Evolutionary conservation across 2,329 filamentous ascomycete species (phyloP).

Genomic region (Clarireedia sp.): DNA sequence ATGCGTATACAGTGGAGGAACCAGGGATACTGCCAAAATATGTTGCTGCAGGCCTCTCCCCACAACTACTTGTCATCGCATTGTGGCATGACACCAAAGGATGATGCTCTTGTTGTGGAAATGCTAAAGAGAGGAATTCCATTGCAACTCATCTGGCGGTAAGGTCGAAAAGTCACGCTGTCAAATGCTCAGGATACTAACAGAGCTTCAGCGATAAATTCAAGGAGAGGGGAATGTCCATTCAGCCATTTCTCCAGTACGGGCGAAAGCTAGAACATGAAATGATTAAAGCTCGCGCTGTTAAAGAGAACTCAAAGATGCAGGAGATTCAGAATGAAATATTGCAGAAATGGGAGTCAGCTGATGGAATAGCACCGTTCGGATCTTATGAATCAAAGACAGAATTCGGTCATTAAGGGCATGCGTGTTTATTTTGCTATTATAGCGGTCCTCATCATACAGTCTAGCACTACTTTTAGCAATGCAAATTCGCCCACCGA

Average conservation of each 20-base stretch:
- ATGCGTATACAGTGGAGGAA: conserved; percentile 1
- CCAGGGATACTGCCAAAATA: neutral
- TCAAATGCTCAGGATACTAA: neutral
- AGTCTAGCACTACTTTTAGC: conserved; percentile 16
- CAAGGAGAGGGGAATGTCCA: conserved; percentile 2
- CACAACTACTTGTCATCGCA: neutral
- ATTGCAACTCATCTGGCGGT: conserved; percentile 5
- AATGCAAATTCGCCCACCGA: conserved; percentile 12
- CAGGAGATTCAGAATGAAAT: conserved; percentile 1
- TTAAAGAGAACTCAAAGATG: conserved; percentile 1
- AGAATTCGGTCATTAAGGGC: neutral
- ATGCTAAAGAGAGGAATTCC: conserved; percentile 1
- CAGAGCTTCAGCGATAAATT: neutral
- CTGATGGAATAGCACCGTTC: neutral
- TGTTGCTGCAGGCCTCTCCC: neutral
- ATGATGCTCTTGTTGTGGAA: conserved; percentile 1
- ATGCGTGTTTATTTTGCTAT: conserved; percentile 4
- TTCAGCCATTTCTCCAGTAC: neutral
- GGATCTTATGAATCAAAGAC: neutral
- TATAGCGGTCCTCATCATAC: conserved; percentile 22
- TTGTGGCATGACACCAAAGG: conserved; percentile 3
- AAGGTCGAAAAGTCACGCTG: neutral
- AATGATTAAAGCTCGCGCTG: neutral
- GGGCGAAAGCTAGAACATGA: conserved; percentile 3
- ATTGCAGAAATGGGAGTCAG: neutral